These are phyloP conservation scores for Tetrapyrgos nigripes DNA, from an alignment of 1,284 basidiomycete genomes.

Conservation along the genomic window DNA sequence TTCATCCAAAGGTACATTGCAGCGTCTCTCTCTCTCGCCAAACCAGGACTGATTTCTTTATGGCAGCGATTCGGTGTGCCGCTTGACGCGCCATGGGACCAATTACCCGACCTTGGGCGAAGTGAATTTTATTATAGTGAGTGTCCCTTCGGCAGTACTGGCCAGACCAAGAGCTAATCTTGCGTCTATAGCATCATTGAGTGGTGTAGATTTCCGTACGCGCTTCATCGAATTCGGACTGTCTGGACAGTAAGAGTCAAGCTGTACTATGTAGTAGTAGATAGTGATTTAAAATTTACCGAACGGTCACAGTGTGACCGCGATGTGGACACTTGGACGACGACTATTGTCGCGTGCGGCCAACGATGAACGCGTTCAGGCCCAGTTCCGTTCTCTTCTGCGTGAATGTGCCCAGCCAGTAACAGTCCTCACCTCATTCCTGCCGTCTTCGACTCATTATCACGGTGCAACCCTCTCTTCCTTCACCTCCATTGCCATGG, in stretches of 20 bases:
- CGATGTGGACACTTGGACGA: not conserved
- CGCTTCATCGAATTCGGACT: constrained; percentile 35
- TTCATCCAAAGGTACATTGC: constrained; percentile 42
- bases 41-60: not conserved
- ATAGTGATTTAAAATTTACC: no score
- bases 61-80: constrained; percentile 41
- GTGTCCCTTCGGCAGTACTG: constrained; percentile 16
- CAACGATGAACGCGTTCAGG: constrained; percentile 9
- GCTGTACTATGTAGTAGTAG: no score
- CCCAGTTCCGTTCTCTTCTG: constrained; percentile 47
- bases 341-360: not conserved
- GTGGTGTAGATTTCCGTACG: constrained; percentile 28
- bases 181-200: constrained; percentile 26
- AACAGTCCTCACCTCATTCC: constrained; percentile 53
- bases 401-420: constrained; percentile 68
- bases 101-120: constrained; percentile 38
- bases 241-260: no score
- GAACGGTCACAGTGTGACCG: not conserved
- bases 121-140: constrained; percentile 47
- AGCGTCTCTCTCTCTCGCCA: not conserved
- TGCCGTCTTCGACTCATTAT: constrained; percentile 34
- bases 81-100: constrained; percentile 32
- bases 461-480: constrained; percentile 94
- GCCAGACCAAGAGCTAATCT: not conserved
- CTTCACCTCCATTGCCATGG: constrained; percentile 89